Conservation (phyloP, 164 flowering plant species). For the Piper longum region DNA sequence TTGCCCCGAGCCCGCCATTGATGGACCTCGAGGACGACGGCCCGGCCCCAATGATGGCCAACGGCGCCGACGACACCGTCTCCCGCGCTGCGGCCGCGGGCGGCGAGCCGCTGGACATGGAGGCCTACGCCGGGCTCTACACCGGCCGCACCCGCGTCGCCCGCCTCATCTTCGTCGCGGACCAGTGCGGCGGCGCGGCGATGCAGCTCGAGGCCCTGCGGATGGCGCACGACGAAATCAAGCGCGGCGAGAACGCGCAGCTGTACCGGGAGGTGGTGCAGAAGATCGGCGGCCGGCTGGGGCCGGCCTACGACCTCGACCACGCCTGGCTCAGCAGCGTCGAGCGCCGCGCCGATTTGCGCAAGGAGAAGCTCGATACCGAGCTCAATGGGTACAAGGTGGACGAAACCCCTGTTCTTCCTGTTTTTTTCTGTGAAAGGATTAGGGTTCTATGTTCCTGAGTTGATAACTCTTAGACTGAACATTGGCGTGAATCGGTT, state of each 20-base stretch:
- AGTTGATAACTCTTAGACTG: no score
- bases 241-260: conserved; percentile 81
- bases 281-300: conserved; percentile 69
- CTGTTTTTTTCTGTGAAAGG: not conserved
- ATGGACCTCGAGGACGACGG: conserved; percentile 53
- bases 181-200: conserved; percentile 34
- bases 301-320: conserved; percentile 46
- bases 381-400: conserved; percentile 83
- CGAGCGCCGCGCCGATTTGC: conserved; percentile 53
- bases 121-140: conserved; percentile 72
- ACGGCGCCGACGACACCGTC: conserved; percentile 19
- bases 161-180: conserved; percentile 76
- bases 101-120: conserved; percentile 77
- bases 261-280: conserved; percentile 53
- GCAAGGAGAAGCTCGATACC: conserved; percentile 86
- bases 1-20: not conserved
- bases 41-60: conserved; percentile 25
- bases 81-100: conserved; percentile 49
- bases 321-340: conserved; percentile 53
- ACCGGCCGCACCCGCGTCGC: conserved; percentile 64
- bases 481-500: no score
- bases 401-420: not conserved
- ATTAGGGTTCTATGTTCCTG: not conserved
- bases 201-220: conserved; percentile 75
- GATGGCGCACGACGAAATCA: conserved; percentile 86